Conservation (phyloP, 805 yeast genomes). For the Naumovozyma castellii region DNA sequence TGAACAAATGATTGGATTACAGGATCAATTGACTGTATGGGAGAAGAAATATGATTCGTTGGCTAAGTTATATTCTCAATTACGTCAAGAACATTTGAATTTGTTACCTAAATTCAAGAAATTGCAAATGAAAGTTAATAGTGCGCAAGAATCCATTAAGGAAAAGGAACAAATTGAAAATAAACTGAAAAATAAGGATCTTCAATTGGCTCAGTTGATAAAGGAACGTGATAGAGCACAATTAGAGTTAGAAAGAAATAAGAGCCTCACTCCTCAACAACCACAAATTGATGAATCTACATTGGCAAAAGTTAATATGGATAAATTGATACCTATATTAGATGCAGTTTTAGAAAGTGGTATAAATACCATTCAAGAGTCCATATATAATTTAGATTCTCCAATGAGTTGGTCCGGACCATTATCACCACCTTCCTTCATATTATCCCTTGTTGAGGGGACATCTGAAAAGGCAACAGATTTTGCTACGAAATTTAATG, state of each 20-base stretch:
- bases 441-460: constrained; percentile 53
- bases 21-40: constrained; percentile 73
- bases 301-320: constrained; percentile 15
- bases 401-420: constrained; percentile 33
- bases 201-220: constrained; percentile 80
- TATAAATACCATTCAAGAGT: constrained; percentile 62
- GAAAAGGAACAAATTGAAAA: constrained; percentile 74
- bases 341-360: constrained; percentile 67
- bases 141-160: constrained; percentile 83
- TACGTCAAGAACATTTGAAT: constrained; percentile 84
- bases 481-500: constrained; percentile 46
- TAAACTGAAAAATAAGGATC: constrained; percentile 74
- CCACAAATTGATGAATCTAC: not conserved
- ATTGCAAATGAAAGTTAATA: constrained; percentile 74
- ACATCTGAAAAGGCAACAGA: constrained; percentile 65
- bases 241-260: constrained; percentile 57
- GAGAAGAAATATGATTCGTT: constrained; percentile 78
- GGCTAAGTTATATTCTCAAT: constrained; percentile 81
- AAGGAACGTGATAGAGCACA: constrained; percentile 85
- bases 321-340: constrained; percentile 44
- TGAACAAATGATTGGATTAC: constrained; percentile 56
- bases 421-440: constrained; percentile 4
- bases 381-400: constrained; percentile 58
- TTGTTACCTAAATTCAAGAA: constrained; percentile 69
- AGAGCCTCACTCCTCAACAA: not conserved